These are phyloP conservation scores for Ocimum tenuiflorum DNA, from an alignment of 257 asterid species.

Conservation along the genomic window DNA sequence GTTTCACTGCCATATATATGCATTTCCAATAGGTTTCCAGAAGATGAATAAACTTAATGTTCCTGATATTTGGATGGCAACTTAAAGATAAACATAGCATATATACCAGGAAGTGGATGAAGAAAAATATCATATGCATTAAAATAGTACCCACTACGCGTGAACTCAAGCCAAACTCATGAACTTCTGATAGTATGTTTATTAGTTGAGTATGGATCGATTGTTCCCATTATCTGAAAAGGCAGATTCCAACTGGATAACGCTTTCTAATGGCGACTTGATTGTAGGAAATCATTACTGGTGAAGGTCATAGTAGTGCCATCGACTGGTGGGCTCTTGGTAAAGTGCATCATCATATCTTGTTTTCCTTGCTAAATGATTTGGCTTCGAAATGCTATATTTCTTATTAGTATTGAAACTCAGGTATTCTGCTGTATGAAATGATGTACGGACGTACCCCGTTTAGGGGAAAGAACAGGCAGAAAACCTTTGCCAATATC, in stretches of 20 bases:
- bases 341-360: too few relatives aligned
- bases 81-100: too few relatives aligned
- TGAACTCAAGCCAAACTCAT: background rate
- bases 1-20: background rate
- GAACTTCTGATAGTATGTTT: background rate
- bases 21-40: background rate
- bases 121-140: too few relatives aligned
- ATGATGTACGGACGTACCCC: slow-evolving; percentile 98
- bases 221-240: background rate
- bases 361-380: too few relatives aligned
- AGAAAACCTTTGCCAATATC: slow-evolving; percentile 88
- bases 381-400: background rate
- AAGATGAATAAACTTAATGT: too few relatives aligned
- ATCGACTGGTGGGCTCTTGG: slow-evolving; percentile 99
- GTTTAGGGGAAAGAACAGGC: slow-evolving; percentile 94
- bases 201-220: background rate
- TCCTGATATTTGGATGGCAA: too few relatives aligned
- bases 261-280: slow-evolving; percentile 18
- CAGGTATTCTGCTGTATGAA: slow-evolving; percentile 86
- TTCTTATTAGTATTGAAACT: slow-evolving; percentile 11
- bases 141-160: background rate
- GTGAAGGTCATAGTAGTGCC: slow-evolving; percentile 90
- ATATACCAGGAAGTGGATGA: background rate
- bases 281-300: slow-evolving; percentile 89
- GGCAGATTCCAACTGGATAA: background rate